Conservation (phyloP, 345 rosid genomes). For the Lagerstroemia speciosa region DNA sequence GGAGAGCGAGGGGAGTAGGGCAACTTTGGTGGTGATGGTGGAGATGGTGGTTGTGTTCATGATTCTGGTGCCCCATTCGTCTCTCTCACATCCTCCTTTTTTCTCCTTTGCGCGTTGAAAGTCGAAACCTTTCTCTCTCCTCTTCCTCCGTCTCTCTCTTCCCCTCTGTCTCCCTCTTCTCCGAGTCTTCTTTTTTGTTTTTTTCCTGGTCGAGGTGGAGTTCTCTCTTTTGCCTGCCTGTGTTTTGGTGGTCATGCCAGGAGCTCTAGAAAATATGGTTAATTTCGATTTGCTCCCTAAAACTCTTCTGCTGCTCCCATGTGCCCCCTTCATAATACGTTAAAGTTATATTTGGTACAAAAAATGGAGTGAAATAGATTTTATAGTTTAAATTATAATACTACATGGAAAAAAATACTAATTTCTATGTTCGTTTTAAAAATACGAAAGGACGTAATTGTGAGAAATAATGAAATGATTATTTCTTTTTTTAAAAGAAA, state of each 20-base stretch:
- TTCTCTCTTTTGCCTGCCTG: neutral
- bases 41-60: constrained; percentile 4
- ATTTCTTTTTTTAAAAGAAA: too few species aligned
- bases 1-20: neutral
- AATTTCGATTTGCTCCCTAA: neutral
- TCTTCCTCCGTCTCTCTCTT: neutral
- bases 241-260: too few species aligned
- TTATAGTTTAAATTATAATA: too few species aligned
- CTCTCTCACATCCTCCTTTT: constrained; percentile 8
- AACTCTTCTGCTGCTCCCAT: neutral
- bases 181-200: neutral
- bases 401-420: too few species aligned
- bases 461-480: too few species aligned
- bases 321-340: too few species aligned
- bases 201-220: neutral
- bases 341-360: too few species aligned
- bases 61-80: constrained; percentile 5
- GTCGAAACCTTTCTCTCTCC: neutral
- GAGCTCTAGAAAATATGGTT: neutral
- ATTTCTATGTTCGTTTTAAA: too few species aligned
- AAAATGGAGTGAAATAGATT: too few species aligned
- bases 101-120: constrained; percentile 10
- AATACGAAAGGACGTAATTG: too few species aligned
- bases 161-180: neutral
- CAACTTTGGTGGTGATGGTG: constrained; percentile 1